phyloP scores from a whole-genome alignment of 495 filamentous ascomycete species.

The Hyaloscypha variabilis region DNA sequence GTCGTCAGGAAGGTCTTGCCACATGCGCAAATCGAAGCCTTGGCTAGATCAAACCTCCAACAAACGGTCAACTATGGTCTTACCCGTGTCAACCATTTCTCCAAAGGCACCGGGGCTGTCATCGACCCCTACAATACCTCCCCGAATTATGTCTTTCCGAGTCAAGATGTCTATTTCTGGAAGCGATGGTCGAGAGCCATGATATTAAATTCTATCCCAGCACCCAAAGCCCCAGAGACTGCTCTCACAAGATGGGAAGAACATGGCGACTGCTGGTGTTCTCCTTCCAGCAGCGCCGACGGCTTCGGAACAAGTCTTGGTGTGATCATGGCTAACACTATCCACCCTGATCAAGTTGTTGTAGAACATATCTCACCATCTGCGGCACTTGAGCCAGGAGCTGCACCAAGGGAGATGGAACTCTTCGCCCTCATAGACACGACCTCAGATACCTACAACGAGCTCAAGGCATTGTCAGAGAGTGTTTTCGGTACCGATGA shows the following conservation, averaged over 20 bases:
- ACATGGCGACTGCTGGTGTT: conserved; percentile 70
- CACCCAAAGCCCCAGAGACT: conserved; percentile 31
- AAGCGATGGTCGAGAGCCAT: not conserved
- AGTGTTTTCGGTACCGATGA: conserved; percentile 34
- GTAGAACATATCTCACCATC: conserved; percentile 63
- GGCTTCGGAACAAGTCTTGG: conserved; percentile 37
- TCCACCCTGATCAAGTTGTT: conserved; percentile 59
- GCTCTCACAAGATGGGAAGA: conserved; percentile 62
- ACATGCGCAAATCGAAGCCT: conserved; percentile 39
- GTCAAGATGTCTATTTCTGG: conserved; percentile 7
- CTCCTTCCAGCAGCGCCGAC: conserved; percentile 38
- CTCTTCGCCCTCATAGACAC: conserved; percentile 51
- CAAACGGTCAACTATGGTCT: conserved; percentile 6
- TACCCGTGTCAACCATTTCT: conserved; percentile 28
- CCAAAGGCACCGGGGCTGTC: conserved; percentile 28
- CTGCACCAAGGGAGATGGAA: conserved; percentile 63
- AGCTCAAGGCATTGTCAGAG: conserved; percentile 32
- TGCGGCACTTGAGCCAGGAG: conserved; percentile 53
- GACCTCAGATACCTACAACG: not conserved
- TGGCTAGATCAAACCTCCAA: conserved; percentile 24
- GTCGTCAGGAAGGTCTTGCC: conserved; percentile 37
- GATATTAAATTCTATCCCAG: conserved; percentile 21
- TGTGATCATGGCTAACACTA: conserved; percentile 45
- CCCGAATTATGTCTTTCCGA: conserved; percentile 27
- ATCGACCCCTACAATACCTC: conserved; percentile 20